Conservation (phyloP, 2,329 filamentous ascomycete genomes). For the Lachnellula suecica region DNA sequence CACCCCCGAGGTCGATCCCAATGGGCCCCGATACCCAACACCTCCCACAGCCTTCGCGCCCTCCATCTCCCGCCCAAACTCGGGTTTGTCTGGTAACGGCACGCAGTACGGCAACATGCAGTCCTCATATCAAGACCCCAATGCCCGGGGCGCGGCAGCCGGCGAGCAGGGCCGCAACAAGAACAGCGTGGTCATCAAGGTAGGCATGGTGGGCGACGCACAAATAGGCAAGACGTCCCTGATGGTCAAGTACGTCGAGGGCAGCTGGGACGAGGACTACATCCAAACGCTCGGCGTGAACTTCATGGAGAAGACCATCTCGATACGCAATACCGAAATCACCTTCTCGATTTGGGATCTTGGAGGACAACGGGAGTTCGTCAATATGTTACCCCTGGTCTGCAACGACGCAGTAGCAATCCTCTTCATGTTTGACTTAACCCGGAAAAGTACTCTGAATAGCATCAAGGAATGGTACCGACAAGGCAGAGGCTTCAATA, state of each 20-base stretch:
- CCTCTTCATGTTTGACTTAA: slow-evolving; percentile 99
- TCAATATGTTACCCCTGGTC: slow-evolving; percentile 99
- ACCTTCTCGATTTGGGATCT: slow-evolving; percentile 99
- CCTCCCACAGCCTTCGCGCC: slow-evolving; percentile 32
- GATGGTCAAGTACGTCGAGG: slow-evolving; percentile 99
- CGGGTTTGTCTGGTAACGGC: slow-evolving; percentile 31
- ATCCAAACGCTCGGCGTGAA: slow-evolving; percentile 98
- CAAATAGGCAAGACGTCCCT: slow-evolving; percentile 98
- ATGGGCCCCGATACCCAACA: slow-evolving; percentile 30
- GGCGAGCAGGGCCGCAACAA: slow-evolving; percentile 35
- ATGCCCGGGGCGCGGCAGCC: slow-evolving; percentile 25
- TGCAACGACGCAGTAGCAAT: slow-evolving; percentile 99
- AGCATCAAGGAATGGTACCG: slow-evolving; percentile 99
- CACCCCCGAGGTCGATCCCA: slow-evolving; percentile 27
- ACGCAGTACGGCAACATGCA: slow-evolving; percentile 31
- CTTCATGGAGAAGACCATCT: slow-evolving; percentile 99
- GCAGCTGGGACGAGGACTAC: slow-evolving; percentile 99
- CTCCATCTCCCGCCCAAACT: slow-evolving; percentile 33
- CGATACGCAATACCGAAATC: slow-evolving; percentile 98
- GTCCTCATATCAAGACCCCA: slow-evolving; percentile 33
- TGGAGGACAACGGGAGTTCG: slow-evolving; percentile 95
- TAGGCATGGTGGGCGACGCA: slow-evolving; percentile 98
- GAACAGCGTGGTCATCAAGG: slow-evolving; percentile 92
- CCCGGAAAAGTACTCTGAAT: slow-evolving; percentile 95
- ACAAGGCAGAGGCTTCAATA: slow-evolving; percentile 97